Percentiles rank a stretch among this genome's conserved stretches.
Conservation (phyloP, 345 rosid genomes). For the Eucalyptus pauciflora region DNA sequence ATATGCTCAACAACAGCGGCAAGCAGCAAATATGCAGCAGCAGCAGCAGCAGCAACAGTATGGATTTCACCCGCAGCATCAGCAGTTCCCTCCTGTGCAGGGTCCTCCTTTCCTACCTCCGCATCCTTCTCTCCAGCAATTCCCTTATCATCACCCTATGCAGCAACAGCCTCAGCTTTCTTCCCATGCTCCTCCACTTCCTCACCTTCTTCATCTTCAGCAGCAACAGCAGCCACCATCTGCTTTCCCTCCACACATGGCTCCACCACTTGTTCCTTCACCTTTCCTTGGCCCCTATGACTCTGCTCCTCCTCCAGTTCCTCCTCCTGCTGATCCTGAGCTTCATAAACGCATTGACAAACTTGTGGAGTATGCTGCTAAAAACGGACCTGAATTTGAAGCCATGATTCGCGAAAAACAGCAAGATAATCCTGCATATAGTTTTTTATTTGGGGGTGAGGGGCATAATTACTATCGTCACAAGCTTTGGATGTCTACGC, state of each 20-base stretch:
- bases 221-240: constrained; percentile 62
- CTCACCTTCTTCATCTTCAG: constrained; percentile 58
- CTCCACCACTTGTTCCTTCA: constrained; percentile 55
- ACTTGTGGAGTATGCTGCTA: constrained; percentile 79
- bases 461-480: constrained; percentile 82
- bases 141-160: constrained; percentile 72
- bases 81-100: constrained; percentile 45
- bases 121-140: constrained; percentile 75
- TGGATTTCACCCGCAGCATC: constrained; percentile 83
- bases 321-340: constrained; percentile 92
- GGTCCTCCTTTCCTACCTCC: constrained; percentile 58
- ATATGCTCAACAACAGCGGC: constrained; percentile 69
- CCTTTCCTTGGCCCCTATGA: constrained; percentile 61
- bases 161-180: constrained; percentile 57
- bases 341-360: constrained; percentile 95
- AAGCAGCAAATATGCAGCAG: constrained; percentile 36
- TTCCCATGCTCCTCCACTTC: constrained; percentile 26
- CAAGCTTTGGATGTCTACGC: constrained; percentile 73
- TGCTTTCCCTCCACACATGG: constrained; percentile 53
- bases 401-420: constrained; percentile 94
- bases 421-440: constrained; percentile 86
- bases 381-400: constrained; percentile 97
- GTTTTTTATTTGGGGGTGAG: constrained; percentile 89
- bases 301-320: constrained; percentile 53
- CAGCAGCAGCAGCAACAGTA: constrained; percentile 57